Evolutionary conservation across 2,329 filamentous ascomycete species (phyloP), one percentile per base, ranked within the genome.

Genomic region (Shiraia sp.): DNA sequence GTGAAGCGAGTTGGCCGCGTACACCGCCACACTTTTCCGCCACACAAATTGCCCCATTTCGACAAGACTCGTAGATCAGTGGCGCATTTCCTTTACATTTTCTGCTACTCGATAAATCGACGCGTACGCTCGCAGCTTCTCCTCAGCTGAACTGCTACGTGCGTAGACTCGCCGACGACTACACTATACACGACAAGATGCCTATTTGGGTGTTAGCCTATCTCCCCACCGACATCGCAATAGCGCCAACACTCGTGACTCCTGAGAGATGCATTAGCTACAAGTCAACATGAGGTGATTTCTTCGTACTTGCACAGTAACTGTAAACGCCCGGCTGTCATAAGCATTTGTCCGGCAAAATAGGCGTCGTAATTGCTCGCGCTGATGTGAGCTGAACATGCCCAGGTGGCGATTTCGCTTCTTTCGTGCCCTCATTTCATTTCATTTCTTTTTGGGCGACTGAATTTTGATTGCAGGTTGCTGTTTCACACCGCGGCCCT

Each of bases 251-350:
- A 23, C 7, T 16, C 15, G 36, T 40, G 31, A 19, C 48, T 42
- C 42, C 42, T 47, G 35, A 32, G 31, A 41, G 25, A 33, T 45
- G 47, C 50, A 46, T 49, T 48, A 53, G 45, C 50, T 47, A 49
- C 45, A 42, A 38, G 32, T 9, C 49, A 26, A 34, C 14, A 32
- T 40, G 10, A 45, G 38, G 38, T 53, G 45, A 52, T 40, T 39
- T 37, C 36, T 47, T 57, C 45, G 37, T 32, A 55, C 50, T 9
- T 23, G 17, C 19, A 28, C 25, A 40, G 33, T 43, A 26, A 34
- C 43, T 33, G 31, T 34, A 23, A 35, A 42, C 36, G 36, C 42
- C 49, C 36, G 34, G 28, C 42, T 46, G 35, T 57, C 47, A 45
- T 51, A 27, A 19, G 15, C 27, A 40, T 27, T 29, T 24, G 30